phyloP scores from a whole-genome alignment of 805 yeast genomes.

The Maudiozyma saulgeensis region DNA sequence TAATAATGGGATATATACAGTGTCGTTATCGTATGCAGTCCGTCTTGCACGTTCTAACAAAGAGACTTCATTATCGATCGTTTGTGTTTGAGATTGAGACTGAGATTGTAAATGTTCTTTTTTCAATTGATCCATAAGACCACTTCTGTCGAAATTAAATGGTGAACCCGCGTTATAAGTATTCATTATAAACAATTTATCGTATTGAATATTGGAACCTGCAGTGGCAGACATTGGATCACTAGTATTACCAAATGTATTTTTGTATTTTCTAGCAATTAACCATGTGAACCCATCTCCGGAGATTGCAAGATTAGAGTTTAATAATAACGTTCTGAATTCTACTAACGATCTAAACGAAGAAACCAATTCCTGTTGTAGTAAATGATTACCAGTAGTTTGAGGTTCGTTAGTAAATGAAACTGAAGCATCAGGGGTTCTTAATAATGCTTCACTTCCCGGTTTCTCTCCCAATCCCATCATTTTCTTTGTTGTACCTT shows the following conservation, averaged over 20 bases:
- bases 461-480: conserved; percentile 8
- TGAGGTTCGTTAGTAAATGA: conserved; percentile 20
- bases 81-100: neutral
- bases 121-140: conserved; percentile 12
- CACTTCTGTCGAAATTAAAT: conserved; percentile 44
- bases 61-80: neutral
- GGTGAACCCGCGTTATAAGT: conserved; percentile 90
- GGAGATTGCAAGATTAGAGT: conserved; percentile 59
- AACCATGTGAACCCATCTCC: conserved; percentile 94
- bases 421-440: conserved; percentile 33
- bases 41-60: conserved; percentile 34
- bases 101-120: conserved; percentile 2
- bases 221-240: conserved; percentile 7
- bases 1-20: conserved; percentile 45
- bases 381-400: neutral
- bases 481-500: conserved; percentile 10
- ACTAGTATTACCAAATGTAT: conserved; percentile 3
- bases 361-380: conserved; percentile 2
- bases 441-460: conserved; percentile 24
- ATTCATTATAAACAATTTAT: conserved; percentile 57
- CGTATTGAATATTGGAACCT: conserved; percentile 16
- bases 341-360: conserved; percentile 73
- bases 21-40: conserved; percentile 14
- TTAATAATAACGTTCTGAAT: conserved; percentile 58
- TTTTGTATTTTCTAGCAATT: conserved; percentile 41